These are phyloP conservation scores for Neostapfia colusana DNA, from an alignment of 176 grass and related monocot species.

Conservation along the genomic window DNA sequence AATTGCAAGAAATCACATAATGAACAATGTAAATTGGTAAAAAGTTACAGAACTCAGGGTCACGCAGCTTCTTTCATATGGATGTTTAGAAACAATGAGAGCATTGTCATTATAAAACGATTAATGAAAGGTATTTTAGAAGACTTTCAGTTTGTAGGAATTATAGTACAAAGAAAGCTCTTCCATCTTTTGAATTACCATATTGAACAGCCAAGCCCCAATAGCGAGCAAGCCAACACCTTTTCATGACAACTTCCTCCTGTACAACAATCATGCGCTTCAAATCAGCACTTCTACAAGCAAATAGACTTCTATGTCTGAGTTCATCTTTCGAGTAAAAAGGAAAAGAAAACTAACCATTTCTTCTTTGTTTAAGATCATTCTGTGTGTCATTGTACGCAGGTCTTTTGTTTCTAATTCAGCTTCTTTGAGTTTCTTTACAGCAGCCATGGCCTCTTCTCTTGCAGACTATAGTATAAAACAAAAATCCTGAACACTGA, in stretches of 20 bases:
- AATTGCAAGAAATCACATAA: slow-evolving; percentile 34
- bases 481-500: slow-evolving; percentile 23
- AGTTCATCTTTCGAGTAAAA: slow-evolving; percentile 23
- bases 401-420: slow-evolving; percentile 74
- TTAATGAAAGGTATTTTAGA: not conserved
- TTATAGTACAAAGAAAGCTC: not conserved
- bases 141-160: not conserved
- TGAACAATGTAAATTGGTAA: not conserved
- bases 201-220: slow-evolving; percentile 86
- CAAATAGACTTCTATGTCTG: slow-evolving; percentile 12
- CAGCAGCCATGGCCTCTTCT: slow-evolving; percentile 47
- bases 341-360: slow-evolving; percentile 50
- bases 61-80: not conserved
- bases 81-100: slow-evolving; percentile 26
- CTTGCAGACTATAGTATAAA: slow-evolving; percentile 60
- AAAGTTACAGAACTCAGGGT: not conserved
- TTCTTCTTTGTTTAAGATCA: slow-evolving; percentile 91
- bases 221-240: slow-evolving; percentile 95
- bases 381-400: slow-evolving; percentile 74
- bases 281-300: slow-evolving; percentile 23
- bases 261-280: slow-evolving; percentile 37
- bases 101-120: not conserved
- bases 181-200: slow-evolving; percentile 47
- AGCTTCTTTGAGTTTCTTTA: slow-evolving; percentile 61
- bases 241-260: slow-evolving; percentile 92